Evolutionary conservation across 495 filamentous ascomycete genomes (phyloP), one percentile per base, ranked within the genome.

Genomic region (Hypomontagnella submonticulosa): DNA sequence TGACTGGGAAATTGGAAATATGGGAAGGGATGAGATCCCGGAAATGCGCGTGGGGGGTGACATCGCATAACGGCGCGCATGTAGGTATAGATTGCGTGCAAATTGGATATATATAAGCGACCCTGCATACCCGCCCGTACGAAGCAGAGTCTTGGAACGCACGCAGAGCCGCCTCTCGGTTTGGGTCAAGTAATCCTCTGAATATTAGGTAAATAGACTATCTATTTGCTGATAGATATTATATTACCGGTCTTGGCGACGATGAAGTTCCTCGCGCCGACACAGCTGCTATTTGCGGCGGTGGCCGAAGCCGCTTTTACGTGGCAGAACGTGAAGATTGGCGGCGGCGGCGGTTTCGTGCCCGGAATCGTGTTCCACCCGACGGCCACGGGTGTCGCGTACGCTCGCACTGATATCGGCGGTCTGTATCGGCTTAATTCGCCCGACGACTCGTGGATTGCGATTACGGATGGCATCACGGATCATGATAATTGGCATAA

Each of bases 341-440:
- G 79, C 13, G 82, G 84, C 10, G 86, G 86, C n/a, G 86, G 85
- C 37, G 86, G 86, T 16, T 89, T 88, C 64, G 77, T 84, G 10
- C 81, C 84, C 9, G 79, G 85, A 15, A 82, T 89, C 40, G 76
- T 87, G 11, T 87, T 86, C 67, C 84, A 87, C 55, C 85, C 84
- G 7, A 83, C 75, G 18, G 73, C 71, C 9, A 83, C 83, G 57
- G 84, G 84, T 6, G 72, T 89, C 12, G 85, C 84, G 0, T 89
- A 89, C 65, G 83, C 83, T 33, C 77, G 87, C 19, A 86, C 85
- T 2, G 87, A 89, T 61, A 88, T 89, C 66, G 86, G 87, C 6
- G 85, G 87, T 18, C 74, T 84, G 13, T 89, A 89, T 69, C 76
- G 80, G 44, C 75, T 87, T 47, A 85, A 86, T 52, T 12, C 77